A percentile compares a stretch with the other conserved stretches of the same genome.
Evolutionary conservation across 2,329 filamentous ascomycete species (phyloP).

Genomic region (Rosellinia necatrix): DNA sequence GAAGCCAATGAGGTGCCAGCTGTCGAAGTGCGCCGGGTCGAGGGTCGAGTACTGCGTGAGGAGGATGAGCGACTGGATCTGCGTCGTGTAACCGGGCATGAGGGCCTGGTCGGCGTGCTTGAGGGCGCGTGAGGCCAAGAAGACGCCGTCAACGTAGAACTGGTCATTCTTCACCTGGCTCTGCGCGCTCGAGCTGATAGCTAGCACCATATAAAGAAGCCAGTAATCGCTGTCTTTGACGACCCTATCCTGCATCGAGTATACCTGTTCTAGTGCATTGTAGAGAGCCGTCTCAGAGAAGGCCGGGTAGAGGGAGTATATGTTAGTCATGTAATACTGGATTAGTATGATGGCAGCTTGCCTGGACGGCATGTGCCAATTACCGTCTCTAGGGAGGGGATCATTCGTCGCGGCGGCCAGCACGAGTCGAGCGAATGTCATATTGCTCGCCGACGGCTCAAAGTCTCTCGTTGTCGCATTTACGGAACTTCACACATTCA

Average conservation of each 20-base stretch:
- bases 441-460: constrained; percentile 82
- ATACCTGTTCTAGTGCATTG: constrained; percentile 79
- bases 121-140: constrained; percentile 67
- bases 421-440: constrained; percentile 90
- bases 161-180: constrained; percentile 71
- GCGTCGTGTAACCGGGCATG: constrained; percentile 79
- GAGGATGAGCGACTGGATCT: constrained; percentile 85
- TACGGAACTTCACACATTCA: constrained; percentile 66
- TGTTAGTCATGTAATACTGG: constrained; percentile 82
- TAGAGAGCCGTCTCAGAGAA: constrained; percentile 82
- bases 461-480: constrained; percentile 95
- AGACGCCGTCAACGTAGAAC: constrained; percentile 61
- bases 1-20: constrained; percentile 91
- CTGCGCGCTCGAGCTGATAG: constrained; percentile 76
- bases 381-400: constrained; percentile 65
- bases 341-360: constrained; percentile 71
- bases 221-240: constrained; percentile 77
- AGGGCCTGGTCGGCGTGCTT: constrained; percentile 81
- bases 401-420: constrained; percentile 81
- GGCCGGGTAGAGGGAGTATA: constrained; percentile 80
- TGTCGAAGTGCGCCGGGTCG: constrained; percentile 89
- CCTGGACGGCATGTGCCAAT: constrained; percentile 70
- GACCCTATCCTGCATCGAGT: constrained; percentile 68
- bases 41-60: constrained; percentile 89
- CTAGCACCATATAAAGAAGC: constrained; percentile 87